Conservation (phyloP, 345 rosid species). For the Lepidium aucheri region DNA sequence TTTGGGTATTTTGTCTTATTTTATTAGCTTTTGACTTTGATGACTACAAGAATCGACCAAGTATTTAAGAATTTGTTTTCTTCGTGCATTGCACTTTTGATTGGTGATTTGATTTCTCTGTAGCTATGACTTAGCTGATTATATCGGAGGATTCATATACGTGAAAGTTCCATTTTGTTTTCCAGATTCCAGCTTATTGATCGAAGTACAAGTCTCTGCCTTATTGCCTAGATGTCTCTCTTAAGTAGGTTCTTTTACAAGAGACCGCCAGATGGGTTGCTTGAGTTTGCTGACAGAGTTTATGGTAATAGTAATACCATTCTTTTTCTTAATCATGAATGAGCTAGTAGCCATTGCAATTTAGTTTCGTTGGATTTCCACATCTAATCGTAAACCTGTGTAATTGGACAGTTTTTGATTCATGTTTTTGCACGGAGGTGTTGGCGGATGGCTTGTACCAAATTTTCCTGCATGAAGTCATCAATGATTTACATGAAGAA, state of each 20-base stretch:
- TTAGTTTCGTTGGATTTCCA: not conserved
- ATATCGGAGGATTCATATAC: not conserved
- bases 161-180: not conserved
- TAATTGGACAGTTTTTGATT: constrained; percentile 70
- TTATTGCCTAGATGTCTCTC: constrained; percentile 49
- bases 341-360: not conserved
- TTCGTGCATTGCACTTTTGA: not conserved
- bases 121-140: not conserved
- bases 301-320: constrained; percentile 43
- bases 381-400: not conserved
- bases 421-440: constrained; percentile 90
- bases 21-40: constrained; percentile 22
- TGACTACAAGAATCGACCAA: not conserved
- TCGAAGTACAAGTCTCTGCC: not conserved
- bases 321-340: not conserved
- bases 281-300: constrained; percentile 92
- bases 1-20: not conserved
- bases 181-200: constrained; percentile 12
- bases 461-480: constrained; percentile 61
- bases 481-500: constrained; percentile 70
- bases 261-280: constrained; percentile 97
- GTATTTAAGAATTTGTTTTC: not conserved
- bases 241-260: constrained; percentile 82
- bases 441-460: constrained; percentile 59
- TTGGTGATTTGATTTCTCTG: not conserved